Conservation (phyloP, 2,329 filamentous ascomycete species). For the Penicillium sclerotiorum region DNA sequence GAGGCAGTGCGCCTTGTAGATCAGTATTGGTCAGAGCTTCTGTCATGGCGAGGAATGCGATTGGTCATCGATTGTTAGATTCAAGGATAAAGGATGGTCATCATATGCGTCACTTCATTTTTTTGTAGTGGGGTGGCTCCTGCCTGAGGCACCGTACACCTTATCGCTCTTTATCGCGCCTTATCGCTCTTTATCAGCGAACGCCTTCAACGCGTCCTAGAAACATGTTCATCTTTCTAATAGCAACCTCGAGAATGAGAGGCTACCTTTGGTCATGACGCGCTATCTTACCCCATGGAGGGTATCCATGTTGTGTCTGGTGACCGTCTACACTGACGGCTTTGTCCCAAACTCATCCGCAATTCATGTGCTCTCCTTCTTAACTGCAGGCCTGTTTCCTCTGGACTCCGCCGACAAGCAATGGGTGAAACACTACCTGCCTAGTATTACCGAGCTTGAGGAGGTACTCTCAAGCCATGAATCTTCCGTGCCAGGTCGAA, state of each 20-base stretch:
- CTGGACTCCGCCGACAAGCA: constrained; percentile 36
- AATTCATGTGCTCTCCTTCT: constrained; percentile 75
- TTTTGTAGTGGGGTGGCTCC: constrained; percentile 23
- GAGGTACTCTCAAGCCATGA: constrained; percentile 47
- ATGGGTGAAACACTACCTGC: constrained; percentile 34
- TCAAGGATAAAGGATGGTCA: too few relatives aligned
- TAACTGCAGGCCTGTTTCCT: constrained; percentile 68
- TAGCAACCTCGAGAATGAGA: constrained; percentile 13
- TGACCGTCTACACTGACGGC: constrained; percentile 78
- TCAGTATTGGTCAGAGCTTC: constrained; percentile 46
- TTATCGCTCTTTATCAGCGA: background rate
- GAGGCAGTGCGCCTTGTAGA: constrained; percentile 47
- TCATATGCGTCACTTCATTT: constrained; percentile 28
- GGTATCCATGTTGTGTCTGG: constrained; percentile 76
- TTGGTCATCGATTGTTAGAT: constrained; percentile 8
- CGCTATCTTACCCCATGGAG: constrained; percentile 88
- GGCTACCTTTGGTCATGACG: constrained; percentile 58
- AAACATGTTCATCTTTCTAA: constrained; percentile 1
- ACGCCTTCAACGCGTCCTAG: constrained; percentile 12
- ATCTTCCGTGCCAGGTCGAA: constrained; percentile 68
- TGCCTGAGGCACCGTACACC: constrained; percentile 25
- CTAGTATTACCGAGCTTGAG: constrained; percentile 52
- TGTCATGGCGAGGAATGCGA: constrained; percentile 33
- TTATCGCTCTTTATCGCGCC: constrained; percentile 14
- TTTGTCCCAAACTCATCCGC: constrained; percentile 69